Conservation (phyloP, 2,329 filamentous ascomycete genomes). For the Rutstroemia sydowiana region DNA sequence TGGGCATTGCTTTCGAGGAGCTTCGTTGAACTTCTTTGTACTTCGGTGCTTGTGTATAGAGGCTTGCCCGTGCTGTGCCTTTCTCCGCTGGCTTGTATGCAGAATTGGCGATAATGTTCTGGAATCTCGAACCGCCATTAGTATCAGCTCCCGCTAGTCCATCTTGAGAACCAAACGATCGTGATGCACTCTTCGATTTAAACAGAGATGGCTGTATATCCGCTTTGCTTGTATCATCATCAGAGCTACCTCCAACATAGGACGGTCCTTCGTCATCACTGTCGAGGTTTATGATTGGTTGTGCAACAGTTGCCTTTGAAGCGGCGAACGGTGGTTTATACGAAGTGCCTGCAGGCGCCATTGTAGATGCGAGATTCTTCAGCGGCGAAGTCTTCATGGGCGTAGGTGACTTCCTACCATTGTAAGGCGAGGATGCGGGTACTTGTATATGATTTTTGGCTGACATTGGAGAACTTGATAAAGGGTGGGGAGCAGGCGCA, state of each 20-base stretch:
- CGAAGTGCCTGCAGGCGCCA: constrained; percentile 69
- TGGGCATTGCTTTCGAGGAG: constrained; percentile 38
- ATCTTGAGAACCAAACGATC: constrained; percentile 29
- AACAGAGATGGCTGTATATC: constrained; percentile 57
- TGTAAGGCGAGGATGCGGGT: constrained; percentile 71
- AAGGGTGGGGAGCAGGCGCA: constrained; percentile 19
- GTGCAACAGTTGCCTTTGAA: constrained; percentile 32
- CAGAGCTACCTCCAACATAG: constrained; percentile 56
- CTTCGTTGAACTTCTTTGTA: constrained; percentile 28
- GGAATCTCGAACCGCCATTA: constrained; percentile 37
- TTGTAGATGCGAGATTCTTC: constrained; percentile 46
- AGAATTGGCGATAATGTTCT: constrained; percentile 18
- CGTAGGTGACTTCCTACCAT: constrained; percentile 14
- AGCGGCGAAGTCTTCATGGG: constrained; percentile 18
- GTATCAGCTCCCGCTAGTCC: constrained; percentile 23
- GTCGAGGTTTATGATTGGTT: constrained; percentile 39
- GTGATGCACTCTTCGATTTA: constrained; percentile 28
- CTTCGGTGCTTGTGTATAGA: background rate
- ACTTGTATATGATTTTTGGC: constrained; percentile 58
- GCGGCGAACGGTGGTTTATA: constrained; percentile 48
- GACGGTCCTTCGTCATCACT: constrained; percentile 49
- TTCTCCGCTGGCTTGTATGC: constrained; percentile 15
- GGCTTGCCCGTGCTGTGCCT: background rate
- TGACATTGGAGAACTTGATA: constrained; percentile 24
- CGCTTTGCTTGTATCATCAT: constrained; percentile 47